Percentiles rank a stretch among this genome's conserved stretches.
phyloP scores from a whole-genome alignment of 805 yeast genomes.

The Sporopachydermia lactativora region DNA sequence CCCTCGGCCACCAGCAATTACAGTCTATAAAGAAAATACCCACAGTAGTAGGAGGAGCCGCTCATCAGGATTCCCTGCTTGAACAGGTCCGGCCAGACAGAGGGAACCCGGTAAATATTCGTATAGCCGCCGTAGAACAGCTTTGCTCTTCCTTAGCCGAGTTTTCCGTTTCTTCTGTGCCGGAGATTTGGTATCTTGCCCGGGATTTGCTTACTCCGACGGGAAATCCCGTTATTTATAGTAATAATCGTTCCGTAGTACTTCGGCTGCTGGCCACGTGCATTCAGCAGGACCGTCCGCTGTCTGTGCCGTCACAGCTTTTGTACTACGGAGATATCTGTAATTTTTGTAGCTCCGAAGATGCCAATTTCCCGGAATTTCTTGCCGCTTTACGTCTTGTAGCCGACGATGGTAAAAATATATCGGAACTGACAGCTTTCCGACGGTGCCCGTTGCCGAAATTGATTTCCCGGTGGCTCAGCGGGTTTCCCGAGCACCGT shows the following conservation, averaged over 20 bases:
- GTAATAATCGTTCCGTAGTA: conserved; percentile 31
- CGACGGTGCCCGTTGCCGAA: conserved; percentile 26
- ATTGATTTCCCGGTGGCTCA: conserved; percentile 23
- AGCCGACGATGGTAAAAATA: conserved; percentile 39
- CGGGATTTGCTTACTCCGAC: conserved; percentile 32
- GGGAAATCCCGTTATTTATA: conserved; percentile 15
- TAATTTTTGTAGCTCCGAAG: conserved; percentile 27
- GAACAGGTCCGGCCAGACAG: conserved; percentile 11
- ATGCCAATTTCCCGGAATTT: conserved; percentile 38
- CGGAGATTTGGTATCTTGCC: conserved; percentile 67
- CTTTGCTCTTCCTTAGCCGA: conserved; percentile 37
- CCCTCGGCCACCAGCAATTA: not conserved
- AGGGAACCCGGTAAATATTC: conserved; percentile 14
- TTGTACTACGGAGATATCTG: conserved; percentile 49
- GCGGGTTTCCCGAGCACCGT: conserved; percentile 16
- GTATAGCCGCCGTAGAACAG: conserved; percentile 33
- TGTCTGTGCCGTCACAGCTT: conserved; percentile 32
- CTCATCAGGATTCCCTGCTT: conserved; percentile 17
- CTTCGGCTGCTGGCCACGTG: conserved; percentile 41
- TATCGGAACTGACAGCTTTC: conserved; percentile 34
- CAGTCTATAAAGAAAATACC: conserved; percentile 2
- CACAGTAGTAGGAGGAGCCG: conserved; percentile 20
- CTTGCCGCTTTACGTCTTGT: conserved; percentile 30
- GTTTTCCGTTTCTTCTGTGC: conserved; percentile 41
- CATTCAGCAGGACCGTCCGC: conserved; percentile 34